Evolutionary conservation across 148 eudicot genomes (phyloP).

Genomic region (Rhododendron ferrugineum): DNA sequence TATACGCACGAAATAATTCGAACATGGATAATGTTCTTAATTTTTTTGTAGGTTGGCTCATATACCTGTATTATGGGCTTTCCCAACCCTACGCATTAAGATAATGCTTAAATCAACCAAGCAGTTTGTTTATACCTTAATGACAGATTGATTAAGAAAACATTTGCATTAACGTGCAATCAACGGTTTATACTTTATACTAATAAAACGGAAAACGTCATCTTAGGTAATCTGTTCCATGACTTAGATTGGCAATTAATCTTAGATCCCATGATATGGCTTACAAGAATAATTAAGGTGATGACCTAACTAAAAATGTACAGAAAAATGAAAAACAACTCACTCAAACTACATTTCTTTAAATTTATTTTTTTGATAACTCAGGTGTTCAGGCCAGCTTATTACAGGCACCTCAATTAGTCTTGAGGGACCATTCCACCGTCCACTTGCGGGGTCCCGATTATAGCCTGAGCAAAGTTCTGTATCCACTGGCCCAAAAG

Average conservation of each 20-base stretch:
- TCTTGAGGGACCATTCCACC: too few species aligned
- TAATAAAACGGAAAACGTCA: conserved; percentile 3
- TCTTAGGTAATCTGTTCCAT: conserved; percentile 27
- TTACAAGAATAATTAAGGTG: conserved; percentile 3
- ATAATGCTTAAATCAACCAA: not conserved
- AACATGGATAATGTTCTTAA: not conserved
- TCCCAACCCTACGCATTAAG: not conserved
- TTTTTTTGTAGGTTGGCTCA: not conserved
- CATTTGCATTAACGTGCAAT: conserved; percentile 5
- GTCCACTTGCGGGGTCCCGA: too few species aligned
- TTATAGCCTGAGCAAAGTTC: not conserved
- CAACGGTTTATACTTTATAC: conserved; percentile 13
- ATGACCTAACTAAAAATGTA: conserved; percentile 8
- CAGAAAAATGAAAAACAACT: conserved; percentile 10
- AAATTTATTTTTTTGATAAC: not conserved
- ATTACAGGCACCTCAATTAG: not conserved
- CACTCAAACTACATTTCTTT: conserved; percentile 15
- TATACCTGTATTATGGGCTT: not conserved
- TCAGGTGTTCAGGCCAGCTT: too few species aligned
- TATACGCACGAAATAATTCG: not conserved
- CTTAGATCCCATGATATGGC: not conserved
- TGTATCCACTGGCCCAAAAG: too few species aligned
- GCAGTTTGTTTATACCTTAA: not conserved
- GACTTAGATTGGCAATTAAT: conserved; percentile 1
- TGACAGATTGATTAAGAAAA: not conserved